Evolutionary conservation across 2,329 filamentous ascomycete species (phyloP).

Genomic region (Whalleya microplaca): DNA sequence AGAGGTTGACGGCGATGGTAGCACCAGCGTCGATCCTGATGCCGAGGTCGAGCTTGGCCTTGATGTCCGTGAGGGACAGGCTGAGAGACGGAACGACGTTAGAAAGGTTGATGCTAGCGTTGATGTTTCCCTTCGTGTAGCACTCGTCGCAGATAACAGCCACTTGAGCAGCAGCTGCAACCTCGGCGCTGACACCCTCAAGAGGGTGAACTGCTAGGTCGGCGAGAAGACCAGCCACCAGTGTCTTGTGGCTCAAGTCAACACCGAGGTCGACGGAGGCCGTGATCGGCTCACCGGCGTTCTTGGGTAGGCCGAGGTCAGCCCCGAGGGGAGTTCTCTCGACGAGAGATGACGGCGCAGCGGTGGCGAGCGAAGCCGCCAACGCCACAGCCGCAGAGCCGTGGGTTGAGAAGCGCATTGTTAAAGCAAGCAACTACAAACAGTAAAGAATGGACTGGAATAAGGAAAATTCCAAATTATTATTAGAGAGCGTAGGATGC

Average conservation of each 20-base stretch:
- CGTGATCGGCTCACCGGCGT: constrained; percentile 29
- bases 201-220: constrained; percentile 46
- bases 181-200: constrained; percentile 29
- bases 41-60: constrained; percentile 55
- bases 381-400: constrained; percentile 37
- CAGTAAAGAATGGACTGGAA: constrained; percentile 40
- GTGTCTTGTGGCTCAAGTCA: constrained; percentile 32
- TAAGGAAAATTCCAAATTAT: constrained; percentile 22
- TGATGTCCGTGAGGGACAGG: constrained; percentile 53
- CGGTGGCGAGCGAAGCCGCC: constrained; percentile 35
- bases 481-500: constrained; percentile 32
- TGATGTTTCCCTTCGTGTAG: constrained; percentile 54
- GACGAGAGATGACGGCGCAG: constrained; percentile 21
- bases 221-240: constrained; percentile 32
- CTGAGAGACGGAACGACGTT: constrained; percentile 46
- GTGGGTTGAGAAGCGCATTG: constrained; percentile 37
- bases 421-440: constrained; percentile 22
- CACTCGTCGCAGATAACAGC: constrained; percentile 50
- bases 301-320: constrained; percentile 17
- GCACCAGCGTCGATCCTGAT: constrained; percentile 49
- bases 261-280: constrained; percentile 30
- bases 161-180: constrained; percentile 25
- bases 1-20: constrained; percentile 56
- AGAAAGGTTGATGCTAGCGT: constrained; percentile 46
- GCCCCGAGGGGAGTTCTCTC: constrained; percentile 18